Conservation (phyloP, 2,329 filamentous ascomycete genomes). For the Paracorniculantispora psalliotae region DNA sequence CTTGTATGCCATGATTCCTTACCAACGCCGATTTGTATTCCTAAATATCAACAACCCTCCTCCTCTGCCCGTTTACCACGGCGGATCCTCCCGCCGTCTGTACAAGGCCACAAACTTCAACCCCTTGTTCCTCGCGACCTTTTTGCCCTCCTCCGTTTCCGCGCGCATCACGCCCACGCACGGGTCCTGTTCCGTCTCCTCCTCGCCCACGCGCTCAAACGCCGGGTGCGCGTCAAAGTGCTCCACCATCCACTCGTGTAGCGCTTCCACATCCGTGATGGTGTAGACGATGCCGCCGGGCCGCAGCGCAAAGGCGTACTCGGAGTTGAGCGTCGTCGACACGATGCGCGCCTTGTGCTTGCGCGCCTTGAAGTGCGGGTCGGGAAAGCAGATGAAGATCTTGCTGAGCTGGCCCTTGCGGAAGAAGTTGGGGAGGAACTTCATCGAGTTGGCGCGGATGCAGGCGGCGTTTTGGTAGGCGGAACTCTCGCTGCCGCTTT, state of each 20-base stretch:
- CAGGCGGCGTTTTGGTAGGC: conserved; percentile 83
- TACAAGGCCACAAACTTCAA: conserved; percentile 90
- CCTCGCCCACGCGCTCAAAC: conserved; percentile 69
- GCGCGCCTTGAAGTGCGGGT: conserved; percentile 94
- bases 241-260: conserved; percentile 88
- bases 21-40: background rate
- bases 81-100: conserved; percentile 71
- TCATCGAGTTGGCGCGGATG: conserved; percentile 94
- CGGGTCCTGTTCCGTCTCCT: conserved; percentile 62
- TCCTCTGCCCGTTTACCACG: conserved; percentile 49
- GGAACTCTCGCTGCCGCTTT: conserved; percentile 41
- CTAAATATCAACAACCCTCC: background rate
- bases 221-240: conserved; percentile 74
- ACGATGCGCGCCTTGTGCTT: conserved; percentile 98
- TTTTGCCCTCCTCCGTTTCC: conserved; percentile 96
- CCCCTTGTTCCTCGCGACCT: conserved; percentile 85
- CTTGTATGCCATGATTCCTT: background rate
- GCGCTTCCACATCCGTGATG: conserved; percentile 93
- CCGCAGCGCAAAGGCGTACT: conserved; percentile 83
- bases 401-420: conserved; percentile 72
- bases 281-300: conserved; percentile 90
- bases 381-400: conserved; percentile 97
- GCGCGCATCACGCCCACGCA: conserved; percentile 70
- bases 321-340: conserved; percentile 78
- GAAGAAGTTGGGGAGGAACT: conserved; percentile 99